Evolutionary conservation across 331 rosid genomes (phyloP).

Genomic region (Malus hybrid): DNA sequence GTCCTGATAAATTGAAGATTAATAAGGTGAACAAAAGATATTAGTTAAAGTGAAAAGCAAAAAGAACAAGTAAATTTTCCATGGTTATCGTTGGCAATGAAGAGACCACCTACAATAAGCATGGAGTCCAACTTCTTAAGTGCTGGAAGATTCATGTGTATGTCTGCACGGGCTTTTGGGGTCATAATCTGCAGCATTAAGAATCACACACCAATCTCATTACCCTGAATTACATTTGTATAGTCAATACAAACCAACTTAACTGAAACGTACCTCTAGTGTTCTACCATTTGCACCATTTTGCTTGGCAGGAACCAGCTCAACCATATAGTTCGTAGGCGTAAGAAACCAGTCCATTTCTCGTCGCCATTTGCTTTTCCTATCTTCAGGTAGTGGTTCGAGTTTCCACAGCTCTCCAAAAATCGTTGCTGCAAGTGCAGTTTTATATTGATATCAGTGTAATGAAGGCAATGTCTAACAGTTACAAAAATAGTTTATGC

Average conservation of each 20-base stretch:
- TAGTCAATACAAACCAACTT: neutral
- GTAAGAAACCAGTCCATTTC: constrained; percentile 93
- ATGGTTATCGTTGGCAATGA: constrained; percentile 7
- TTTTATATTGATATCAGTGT: neutral
- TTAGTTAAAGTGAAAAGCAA: neutral
- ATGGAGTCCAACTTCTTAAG: constrained; percentile 90
- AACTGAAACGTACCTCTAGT: constrained; percentile 58
- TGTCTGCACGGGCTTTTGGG: constrained; percentile 83
- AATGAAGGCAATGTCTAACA: neutral
- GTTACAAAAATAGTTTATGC: neutral
- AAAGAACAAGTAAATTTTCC: neutral
- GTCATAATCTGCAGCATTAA: constrained; percentile 73
- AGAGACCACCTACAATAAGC: constrained; percentile 68
- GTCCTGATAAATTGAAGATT: constrained; percentile 43
- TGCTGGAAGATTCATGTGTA: constrained; percentile 91
- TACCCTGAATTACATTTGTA: neutral
- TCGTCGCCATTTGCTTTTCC: constrained; percentile 63
- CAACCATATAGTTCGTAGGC: constrained; percentile 89
- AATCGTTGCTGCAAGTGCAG: constrained; percentile 51
- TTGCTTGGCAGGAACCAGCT: constrained; percentile 93
- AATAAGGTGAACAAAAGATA: neutral
- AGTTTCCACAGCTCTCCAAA: constrained; percentile 96
- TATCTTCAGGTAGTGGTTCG: constrained; percentile 79
- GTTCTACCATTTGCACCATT: constrained; percentile 68
- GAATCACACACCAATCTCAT: constrained; percentile 2